Percentiles rank a stretch among this genome's conserved stretches.
Conservation (phyloP, 2,329 filamentous ascomycete genomes). For the Paecilomyces sp. region DNA sequence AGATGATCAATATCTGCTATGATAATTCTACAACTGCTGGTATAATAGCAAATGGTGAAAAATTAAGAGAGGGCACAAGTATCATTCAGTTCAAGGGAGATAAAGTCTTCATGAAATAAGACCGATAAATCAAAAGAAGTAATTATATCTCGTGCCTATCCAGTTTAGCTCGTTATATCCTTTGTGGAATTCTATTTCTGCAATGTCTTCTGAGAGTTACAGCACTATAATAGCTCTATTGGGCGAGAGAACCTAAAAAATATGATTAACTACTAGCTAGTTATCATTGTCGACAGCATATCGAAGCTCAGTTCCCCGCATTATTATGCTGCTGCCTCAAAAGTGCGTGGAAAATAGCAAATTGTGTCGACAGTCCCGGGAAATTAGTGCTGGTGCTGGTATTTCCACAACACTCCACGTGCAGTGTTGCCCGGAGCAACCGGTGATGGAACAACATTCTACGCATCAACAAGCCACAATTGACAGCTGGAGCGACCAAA, state of each 20-base stretch:
- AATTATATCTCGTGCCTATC: not conserved
- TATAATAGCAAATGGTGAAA: not conserved
- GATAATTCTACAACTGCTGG: not conserved
- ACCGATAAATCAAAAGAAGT: not conserved
- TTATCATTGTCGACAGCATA: too few relatives aligned
- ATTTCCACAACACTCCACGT: not conserved
- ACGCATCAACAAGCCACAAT: slow-evolving; percentile 15
- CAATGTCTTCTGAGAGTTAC: not conserved
- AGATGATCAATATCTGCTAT: not conserved
- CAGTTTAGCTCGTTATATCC: not conserved
- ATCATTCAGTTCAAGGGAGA: too few relatives aligned
- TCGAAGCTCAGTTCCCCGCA: too few relatives aligned
- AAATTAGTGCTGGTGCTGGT: not conserved
- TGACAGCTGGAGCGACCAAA: slow-evolving; percentile 15
- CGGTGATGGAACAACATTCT: slow-evolving; percentile 16
- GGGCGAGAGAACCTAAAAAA: not conserved
- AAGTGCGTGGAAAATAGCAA: not conserved
- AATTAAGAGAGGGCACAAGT: not conserved
- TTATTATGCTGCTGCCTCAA: too few relatives aligned
- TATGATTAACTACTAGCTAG: not conserved
- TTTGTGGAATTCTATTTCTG: not conserved
- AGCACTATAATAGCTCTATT: too few relatives aligned
- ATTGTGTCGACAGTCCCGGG: not conserved
- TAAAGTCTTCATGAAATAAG: too few relatives aligned
- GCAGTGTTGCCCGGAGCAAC: slow-evolving; percentile 27